These are phyloP conservation scores for Kodamaea sp. DNA, from an alignment of 1,139 yeast species.

Conservation along the genomic window DNA sequence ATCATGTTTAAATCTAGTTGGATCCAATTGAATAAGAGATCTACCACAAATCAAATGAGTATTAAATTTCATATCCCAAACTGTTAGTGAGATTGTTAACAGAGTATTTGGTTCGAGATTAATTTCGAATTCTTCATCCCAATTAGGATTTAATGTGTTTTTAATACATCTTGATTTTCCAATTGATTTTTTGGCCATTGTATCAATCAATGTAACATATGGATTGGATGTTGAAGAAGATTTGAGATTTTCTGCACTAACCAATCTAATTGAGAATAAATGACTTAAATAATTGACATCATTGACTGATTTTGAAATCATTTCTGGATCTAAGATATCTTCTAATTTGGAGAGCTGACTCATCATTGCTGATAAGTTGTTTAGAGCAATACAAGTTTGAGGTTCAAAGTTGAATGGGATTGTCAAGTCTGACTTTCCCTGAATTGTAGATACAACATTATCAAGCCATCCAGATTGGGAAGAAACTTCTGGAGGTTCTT, in stretches of 20 bases:
- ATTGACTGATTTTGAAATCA: constrained; percentile 46
- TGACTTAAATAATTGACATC: constrained; percentile 42
- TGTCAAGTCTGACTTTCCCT: constrained; percentile 36
- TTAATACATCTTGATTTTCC: constrained; percentile 69
- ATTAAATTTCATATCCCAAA: constrained; percentile 68
- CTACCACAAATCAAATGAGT: constrained; percentile 71
- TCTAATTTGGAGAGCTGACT: constrained; percentile 59
- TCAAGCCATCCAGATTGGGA: constrained; percentile 32
- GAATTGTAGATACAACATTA: constrained; percentile 47
- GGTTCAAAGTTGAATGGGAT: constrained; percentile 60
- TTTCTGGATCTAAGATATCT: constrained; percentile 58
- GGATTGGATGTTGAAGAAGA: constrained; percentile 40
- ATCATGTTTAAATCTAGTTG: constrained; percentile 60
- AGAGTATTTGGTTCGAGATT: constrained; percentile 38
- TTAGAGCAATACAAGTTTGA: constrained; percentile 71
- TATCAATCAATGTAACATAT: constrained; percentile 66
- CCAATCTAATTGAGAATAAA: constrained; percentile 62
- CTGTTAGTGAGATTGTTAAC: constrained; percentile 51
- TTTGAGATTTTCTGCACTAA: constrained; percentile 68
- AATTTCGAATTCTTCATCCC: constrained; percentile 87
- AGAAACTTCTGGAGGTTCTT: constrained; percentile 24
- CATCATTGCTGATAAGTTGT: constrained; percentile 64
- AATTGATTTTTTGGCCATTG: constrained; percentile 51
- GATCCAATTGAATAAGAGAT: constrained; percentile 60
- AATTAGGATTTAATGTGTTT: constrained; percentile 66